Evolutionary conservation across 768 basidiomycete species (phyloP), one percentile per base, ranked within the genome.

Genomic region (Xerocomellus intermedius): DNA sequence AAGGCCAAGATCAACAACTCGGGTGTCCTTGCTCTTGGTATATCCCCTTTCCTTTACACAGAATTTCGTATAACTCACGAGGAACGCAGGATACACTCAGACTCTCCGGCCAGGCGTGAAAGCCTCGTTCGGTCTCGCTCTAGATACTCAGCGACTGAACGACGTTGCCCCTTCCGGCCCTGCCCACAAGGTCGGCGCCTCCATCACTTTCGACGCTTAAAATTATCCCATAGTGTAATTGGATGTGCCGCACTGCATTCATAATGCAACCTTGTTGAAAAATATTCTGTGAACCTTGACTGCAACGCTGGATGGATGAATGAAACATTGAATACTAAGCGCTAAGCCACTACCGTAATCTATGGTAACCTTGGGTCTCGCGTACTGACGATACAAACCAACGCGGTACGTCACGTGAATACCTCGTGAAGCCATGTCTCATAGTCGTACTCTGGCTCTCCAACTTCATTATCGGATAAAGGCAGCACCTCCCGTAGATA

Each of bases 1-100:
- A 98, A 99, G 83, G 91, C 94, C 63, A 98, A 98, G 83, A 95
- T 98, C 79, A 98, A 98, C 85, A 96, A 95, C 78, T 72, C 85
- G 55, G 95, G 95, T 80, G 82, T 95, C 69, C 82, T 97, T 62
- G 88, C 84, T 65, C 85, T 96, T 62, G 87, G 84, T 91, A 69
- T 58, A 74, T 68, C 3, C 12, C 19, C 13, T 9, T 9, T 26
- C n/a, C 35, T 16, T 32, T 54, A 22, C 17, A 8, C 33, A 48
- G 2, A 5, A 42, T 45, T 48, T 43, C 47, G 32, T 48, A 9
- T 53, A 21, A 21, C 57, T 66, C 38, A 69, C 36, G 32, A 38
- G 22, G 32, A 61, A 56, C 22, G 12, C 57, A 88, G 87, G 88
- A 62, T 94, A 94, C 79, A 96, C 94, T 48, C 96, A 99, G 78